Evolutionary conservation across 306 rosid genomes (phyloP).

Genomic region (Medicago lupulina): DNA sequence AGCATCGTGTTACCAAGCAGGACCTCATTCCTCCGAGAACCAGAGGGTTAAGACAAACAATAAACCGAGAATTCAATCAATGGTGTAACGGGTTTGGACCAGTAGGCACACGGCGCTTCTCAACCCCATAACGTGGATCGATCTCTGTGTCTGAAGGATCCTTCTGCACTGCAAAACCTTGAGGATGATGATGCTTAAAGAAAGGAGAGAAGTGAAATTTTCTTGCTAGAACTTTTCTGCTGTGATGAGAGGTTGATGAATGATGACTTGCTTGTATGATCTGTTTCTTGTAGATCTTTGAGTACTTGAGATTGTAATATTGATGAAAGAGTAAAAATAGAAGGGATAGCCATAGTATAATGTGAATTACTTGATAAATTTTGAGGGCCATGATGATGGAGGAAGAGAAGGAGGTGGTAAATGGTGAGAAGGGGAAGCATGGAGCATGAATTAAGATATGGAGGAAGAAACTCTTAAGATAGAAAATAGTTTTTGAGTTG

Average conservation of each 20-base stretch:
- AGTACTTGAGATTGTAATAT: conserved; percentile 51
- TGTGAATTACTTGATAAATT: conserved; percentile 54
- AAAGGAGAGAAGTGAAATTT: conserved; percentile 81
- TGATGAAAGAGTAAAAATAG: conserved; percentile 65
- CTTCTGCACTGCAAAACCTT: not conserved
- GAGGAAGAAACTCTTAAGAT: conserved; percentile 39
- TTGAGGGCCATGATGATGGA: conserved; percentile 80
- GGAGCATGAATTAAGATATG: conserved; percentile 53
- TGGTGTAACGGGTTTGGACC: conserved; percentile 99
- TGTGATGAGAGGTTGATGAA: conserved; percentile 40
- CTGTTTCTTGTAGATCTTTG: conserved; percentile 55
- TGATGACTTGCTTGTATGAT: conserved; percentile 39
- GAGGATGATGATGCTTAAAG: conserved; percentile 47
- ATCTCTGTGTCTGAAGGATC: conserved; percentile 52
- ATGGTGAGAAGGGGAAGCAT: conserved; percentile 69
- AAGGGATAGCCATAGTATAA: conserved; percentile 65
- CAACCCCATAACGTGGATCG: conserved; percentile 90
- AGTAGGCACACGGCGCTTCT: conserved; percentile 89
- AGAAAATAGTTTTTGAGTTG: conserved; percentile 31
- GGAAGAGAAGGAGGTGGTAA: conserved; percentile 51
- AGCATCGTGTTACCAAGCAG: conserved; percentile 8
- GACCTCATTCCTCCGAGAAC: not conserved
- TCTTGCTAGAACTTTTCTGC: conserved; percentile 76
- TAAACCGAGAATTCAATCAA: conserved; percentile 34
- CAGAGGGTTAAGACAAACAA: not conserved